phyloP scores from a whole-genome alignment of 2,329 filamentous ascomycete species.

The Gnomoniopsis sp. region DNA sequence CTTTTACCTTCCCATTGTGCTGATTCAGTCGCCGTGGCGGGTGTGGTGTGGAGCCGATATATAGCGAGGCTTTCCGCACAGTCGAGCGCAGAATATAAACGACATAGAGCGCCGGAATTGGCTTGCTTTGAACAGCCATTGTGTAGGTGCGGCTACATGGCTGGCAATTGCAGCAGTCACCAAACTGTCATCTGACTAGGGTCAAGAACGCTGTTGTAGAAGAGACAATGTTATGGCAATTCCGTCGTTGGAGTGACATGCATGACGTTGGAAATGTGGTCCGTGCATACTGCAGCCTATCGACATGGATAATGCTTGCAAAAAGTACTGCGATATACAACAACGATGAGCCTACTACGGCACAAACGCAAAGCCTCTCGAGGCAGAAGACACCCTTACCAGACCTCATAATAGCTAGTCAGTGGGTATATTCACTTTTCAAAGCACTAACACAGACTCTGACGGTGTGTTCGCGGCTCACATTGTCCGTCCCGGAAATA shows the following conservation, averaged over 20 bases:
- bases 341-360: no score
- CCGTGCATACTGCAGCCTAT: neutral
- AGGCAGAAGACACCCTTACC: no score
- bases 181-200: no score
- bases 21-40: slow-evolving; percentile 81
- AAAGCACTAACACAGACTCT: no score
- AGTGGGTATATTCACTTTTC: no score
- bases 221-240: neutral
- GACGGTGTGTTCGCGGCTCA: no score
- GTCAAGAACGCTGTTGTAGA: neutral
- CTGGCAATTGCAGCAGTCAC: no score
- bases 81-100: slow-evolving; percentile 90
- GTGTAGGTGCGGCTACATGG: slow-evolving; percentile 14
- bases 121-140: slow-evolving; percentile 45
- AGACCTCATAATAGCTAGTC: no score
- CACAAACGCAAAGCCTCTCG: no score
- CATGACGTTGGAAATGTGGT: neutral
- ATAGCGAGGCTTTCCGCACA: slow-evolving; percentile 66
- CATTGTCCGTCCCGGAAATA: no score
- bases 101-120: slow-evolving; percentile 85
- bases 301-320: no score
- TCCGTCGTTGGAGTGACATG: neutral
- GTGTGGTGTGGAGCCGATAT: slow-evolving; percentile 90
- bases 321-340: no score
- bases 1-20: slow-evolving; percentile 82